phyloP scores from a whole-genome alignment of 495 filamentous ascomycete species.

The Sabuloglossum arenarium region DNA sequence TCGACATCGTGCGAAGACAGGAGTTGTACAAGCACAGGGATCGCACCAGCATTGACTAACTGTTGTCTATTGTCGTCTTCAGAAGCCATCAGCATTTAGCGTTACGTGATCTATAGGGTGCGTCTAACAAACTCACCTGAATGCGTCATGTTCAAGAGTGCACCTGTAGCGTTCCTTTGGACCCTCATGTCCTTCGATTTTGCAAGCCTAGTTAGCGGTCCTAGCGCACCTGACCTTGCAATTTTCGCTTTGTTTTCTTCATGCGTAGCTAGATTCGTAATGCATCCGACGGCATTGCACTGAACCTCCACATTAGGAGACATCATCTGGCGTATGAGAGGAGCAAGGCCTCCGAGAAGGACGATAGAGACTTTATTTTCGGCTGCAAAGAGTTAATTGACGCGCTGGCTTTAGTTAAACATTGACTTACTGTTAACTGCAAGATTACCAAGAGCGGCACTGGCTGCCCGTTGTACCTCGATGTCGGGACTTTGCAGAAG shows the following conservation, averaged over 20 bases:
- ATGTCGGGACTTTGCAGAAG: conserved; percentile 88
- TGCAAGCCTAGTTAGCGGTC: conserved; percentile 72
- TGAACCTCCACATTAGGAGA: conserved; percentile 98
- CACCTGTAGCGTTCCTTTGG: conserved; percentile 91
- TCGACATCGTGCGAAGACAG: conserved; percentile 84
- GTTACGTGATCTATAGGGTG: not conserved
- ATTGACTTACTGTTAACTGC: conserved; percentile 72
- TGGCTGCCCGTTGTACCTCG: conserved; percentile 91
- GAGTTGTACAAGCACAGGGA: conserved; percentile 87
- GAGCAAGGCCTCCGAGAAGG: conserved; percentile 67
- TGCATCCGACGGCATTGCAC: conserved; percentile 97
- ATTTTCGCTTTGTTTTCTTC: conserved; percentile 99
- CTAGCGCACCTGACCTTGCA: conserved; percentile 79
- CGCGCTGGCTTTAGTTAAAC: not conserved
- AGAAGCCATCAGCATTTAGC: not conserved
- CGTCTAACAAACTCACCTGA: conserved; percentile 41
- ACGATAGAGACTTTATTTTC: conserved; percentile 97
- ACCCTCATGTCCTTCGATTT: conserved; percentile 98
- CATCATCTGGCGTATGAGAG: conserved; percentile 95
- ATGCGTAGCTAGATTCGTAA: conserved; percentile 92
- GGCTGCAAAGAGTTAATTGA: conserved; percentile 32
- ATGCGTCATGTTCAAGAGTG: conserved; percentile 96
- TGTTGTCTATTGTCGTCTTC: conserved; percentile 93
- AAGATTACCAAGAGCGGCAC: conserved; percentile 86
- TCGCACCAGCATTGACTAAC: conserved; percentile 87